Percentiles rank a stretch among this genome's conserved stretches.
These are phyloP conservation scores for Echria macrotheca DNA, from an alignment of 495 filamentous ascomycete species.

Conservation along the genomic window DNA sequence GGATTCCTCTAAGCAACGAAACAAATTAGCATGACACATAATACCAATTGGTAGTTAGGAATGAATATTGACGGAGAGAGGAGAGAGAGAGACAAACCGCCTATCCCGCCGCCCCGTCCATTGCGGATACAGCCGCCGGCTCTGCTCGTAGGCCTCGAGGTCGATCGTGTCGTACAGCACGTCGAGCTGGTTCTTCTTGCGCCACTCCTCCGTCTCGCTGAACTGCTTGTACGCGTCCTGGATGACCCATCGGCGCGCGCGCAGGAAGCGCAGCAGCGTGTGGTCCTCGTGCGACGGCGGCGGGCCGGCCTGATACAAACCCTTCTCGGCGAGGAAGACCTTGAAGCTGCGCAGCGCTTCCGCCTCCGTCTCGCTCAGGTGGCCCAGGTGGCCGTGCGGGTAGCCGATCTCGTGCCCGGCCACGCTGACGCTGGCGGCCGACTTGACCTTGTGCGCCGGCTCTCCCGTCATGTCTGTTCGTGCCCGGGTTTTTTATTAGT, in stretches of 20 bases:
- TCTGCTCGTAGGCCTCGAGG: slow-evolving; percentile 72
- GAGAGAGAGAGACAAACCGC: slow-evolving; percentile 22
- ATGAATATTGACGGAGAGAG: neutral
- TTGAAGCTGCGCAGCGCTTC: slow-evolving; percentile 64
- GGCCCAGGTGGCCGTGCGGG: slow-evolving; percentile 64
- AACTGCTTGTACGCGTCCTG: slow-evolving; percentile 77
- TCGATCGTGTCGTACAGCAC: slow-evolving; percentile 73
- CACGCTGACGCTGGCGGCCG: slow-evolving; percentile 20
- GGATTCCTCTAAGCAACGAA: slow-evolving; percentile 72
- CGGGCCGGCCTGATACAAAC: slow-evolving; percentile 55
- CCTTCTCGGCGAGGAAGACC: slow-evolving; percentile 53
- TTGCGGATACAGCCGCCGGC: slow-evolving; percentile 79
- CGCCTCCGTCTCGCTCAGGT: slow-evolving; percentile 64
- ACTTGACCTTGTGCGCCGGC: slow-evolving; percentile 15
- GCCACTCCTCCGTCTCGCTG: slow-evolving; percentile 83
- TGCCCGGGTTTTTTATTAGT: no score
- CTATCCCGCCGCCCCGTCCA: slow-evolving; percentile 85
- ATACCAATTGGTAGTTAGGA: neutral
- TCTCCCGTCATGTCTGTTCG: neutral
- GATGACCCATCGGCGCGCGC: slow-evolving; percentile 68
- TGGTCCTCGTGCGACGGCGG: slow-evolving; percentile 70
- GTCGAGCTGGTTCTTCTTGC: slow-evolving; percentile 69
- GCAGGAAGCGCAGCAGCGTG: slow-evolving; percentile 76
- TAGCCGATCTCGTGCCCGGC: slow-evolving; percentile 45
- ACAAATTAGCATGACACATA: no score